Evolutionary conservation across 2,329 filamentous ascomycete species (phyloP), one percentile per base, ranked within the genome.

Genomic region (Aspergillus fructus): DNA sequence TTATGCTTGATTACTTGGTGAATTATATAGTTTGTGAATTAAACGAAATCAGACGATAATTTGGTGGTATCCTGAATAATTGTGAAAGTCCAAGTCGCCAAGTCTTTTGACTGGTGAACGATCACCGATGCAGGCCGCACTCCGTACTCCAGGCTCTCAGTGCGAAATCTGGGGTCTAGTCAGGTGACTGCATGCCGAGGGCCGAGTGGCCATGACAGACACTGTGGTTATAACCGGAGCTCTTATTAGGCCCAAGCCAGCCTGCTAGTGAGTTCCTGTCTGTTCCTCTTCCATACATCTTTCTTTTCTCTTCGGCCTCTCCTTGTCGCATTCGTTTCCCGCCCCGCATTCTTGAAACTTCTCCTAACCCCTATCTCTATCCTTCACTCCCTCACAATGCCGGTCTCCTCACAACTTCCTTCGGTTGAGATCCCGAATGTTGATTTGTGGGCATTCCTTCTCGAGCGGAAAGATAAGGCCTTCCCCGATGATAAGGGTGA

Each of bases 391-490:
- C 17, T 27, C n/a, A 64, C 55, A 39, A 96, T 96, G 91, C 88
- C 89, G 59, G 81, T 87, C 67, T 78, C 84, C 47, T 92, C 91
- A 3, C 76, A 78, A 1, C 91, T 87, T 68, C 80, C 85, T 1
- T 73, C 80, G 7, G 67, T 94, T 39, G 79, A 86, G 19, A 87
- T 96, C 41, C 92, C 93, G 0, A 77, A 88, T 64, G 76, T 87
- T 55, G 91, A 96, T 72, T 71, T 96, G 49, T 96, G 90, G 90
- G 82, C 81, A 0, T 86, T 92, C 57, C 77, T 96, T 46, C 92
- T 96, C 68, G 87, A 92, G 65, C 79, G 83, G 56, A 86, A 84
- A 63, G 80, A 88, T 63, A 85, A 77, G 62, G 74, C 77, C 2
- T 96, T 85, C 66, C 80, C 88, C 1, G 88, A 92, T 63, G 81